Evolutionary conservation across 2,329 filamentous ascomycete species (phyloP), one percentile per base, ranked within the genome.

Genomic region (Canariomyces notabilis): DNA sequence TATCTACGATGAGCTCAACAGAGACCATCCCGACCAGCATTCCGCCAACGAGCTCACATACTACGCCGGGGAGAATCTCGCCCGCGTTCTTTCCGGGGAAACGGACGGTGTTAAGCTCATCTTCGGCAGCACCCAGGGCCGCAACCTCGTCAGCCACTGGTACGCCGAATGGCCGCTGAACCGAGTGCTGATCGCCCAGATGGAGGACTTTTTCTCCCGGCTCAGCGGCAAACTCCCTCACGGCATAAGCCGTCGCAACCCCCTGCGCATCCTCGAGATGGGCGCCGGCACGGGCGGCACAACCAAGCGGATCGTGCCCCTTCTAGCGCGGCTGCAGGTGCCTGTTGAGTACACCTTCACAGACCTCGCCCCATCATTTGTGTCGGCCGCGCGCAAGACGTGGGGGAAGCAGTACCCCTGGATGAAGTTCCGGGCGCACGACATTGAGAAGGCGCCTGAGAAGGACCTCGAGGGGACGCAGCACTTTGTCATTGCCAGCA

Each of bases 201-300:
- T 64, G 11, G 31, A 41, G 0, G 36, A 54, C 5, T 57, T 59
- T 8, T 32, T 63, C 11, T 29, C 40, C 6, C 42, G 49, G 12
- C 29, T 26, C 12, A 18, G 35, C 22, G 7, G 9, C 21, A 12
- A 12, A 5, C 26, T 35, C 20, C 20, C 40, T 4, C 40, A 16
- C 20, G 22, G 12, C 12, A 3, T 15, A 9, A 8, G 23, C n/a
- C n/a, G n/a, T n/a, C n/a, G n/a, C n/a, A n/a, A n/a, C 14, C 21
- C 33, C 2, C 19, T 43, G 16, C 32, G 33, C 15, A 66, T 74
- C 31, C 59, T 75, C 41, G 69, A 73, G 52, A 49, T 72, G 6
- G 70, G 71, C 0, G 69, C 62, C 0, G 70, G 70, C 9, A 71
- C 68, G 1, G 70, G 71, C 2, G 68, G 66, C 0, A 73, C 71